These are phyloP conservation scores for Phylloporus arenicola DNA, from an alignment of 768 basidiomycete genomes.

Conservation along the genomic window DNA sequence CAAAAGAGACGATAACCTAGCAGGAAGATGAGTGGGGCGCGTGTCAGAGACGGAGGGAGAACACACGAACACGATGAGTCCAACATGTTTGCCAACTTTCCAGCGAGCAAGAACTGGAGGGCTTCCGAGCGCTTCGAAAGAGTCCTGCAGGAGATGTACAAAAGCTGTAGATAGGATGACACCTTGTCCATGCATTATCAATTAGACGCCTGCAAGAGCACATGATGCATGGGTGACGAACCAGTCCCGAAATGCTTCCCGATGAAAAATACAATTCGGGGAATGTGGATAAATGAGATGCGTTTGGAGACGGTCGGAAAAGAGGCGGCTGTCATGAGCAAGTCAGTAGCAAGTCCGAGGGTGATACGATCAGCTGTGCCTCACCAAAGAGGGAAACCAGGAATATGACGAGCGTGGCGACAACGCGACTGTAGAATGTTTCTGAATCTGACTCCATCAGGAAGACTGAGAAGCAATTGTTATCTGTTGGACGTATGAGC, in stretches of 20 bases:
- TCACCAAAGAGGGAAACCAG: slow-evolving; percentile 60
- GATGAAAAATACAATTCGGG: slow-evolving; percentile 69
- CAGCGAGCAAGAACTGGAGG: slow-evolving; percentile 42
- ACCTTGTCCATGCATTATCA: slow-evolving; percentile 33
- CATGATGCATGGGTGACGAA: slow-evolving; percentile 13
- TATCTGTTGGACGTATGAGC: neutral
- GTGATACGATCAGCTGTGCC: neutral
- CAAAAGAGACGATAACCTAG: slow-evolving; percentile 58
- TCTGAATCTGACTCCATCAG: slow-evolving; percentile 1
- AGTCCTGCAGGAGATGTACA: slow-evolving; percentile 73
- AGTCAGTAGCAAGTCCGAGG: neutral
- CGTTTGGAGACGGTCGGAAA: slow-evolving; percentile 64
- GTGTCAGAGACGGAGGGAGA: neutral
- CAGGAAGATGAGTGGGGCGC: neutral
- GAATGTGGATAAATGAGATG: slow-evolving; percentile 51
- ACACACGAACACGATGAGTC: slow-evolving; percentile 65
- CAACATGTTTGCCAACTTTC: slow-evolving; percentile 54
- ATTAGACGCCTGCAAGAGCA: neutral
- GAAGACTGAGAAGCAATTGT: neutral
- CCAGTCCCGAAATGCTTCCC: slow-evolving; percentile 85
- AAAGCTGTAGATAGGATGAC: slow-evolving; percentile 83
- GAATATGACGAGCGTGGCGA: slow-evolving; percentile 42
- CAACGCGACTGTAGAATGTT: slow-evolving; percentile 1
- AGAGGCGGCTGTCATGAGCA: slow-evolving; percentile 48
- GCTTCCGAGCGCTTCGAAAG: slow-evolving; percentile 55